These are phyloP conservation scores for Metarhizium album DNA, from an alignment of 2,329 filamentous ascomycete genomes.

Conservation along the genomic window DNA sequence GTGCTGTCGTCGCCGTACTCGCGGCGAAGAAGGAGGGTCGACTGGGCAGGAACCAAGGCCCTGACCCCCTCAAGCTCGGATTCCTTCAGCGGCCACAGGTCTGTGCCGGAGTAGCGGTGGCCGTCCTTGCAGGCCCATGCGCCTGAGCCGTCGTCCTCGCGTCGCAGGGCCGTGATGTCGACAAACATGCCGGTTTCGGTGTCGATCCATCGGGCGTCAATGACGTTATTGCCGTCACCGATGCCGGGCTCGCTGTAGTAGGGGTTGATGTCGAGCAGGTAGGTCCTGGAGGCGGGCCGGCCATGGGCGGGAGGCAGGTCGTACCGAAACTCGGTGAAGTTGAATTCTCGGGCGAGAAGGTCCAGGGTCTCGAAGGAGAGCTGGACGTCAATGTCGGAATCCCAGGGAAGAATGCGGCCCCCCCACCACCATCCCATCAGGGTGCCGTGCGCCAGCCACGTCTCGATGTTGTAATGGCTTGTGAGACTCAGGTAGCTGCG, in stretches of 20 bases:
- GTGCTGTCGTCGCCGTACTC: neutral
- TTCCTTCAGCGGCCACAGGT: slow-evolving; percentile 66
- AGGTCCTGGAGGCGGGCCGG: slow-evolving; percentile 34
- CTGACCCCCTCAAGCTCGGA: slow-evolving; percentile 65
- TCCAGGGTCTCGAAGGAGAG: slow-evolving; percentile 56
- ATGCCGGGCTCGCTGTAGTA: slow-evolving; percentile 49
- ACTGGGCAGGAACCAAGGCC: slow-evolving; percentile 48
- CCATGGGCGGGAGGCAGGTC: slow-evolving; percentile 27
- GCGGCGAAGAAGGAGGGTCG: neutral
- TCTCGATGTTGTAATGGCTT: slow-evolving; percentile 55
- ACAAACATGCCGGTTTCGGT: slow-evolving; percentile 65
- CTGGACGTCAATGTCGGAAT: slow-evolving; percentile 77
- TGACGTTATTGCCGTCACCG: slow-evolving; percentile 64
- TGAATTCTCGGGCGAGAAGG: slow-evolving; percentile 54
- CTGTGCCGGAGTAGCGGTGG: slow-evolving; percentile 58
- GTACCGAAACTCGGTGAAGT: slow-evolving; percentile 56
- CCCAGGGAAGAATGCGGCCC: slow-evolving; percentile 66
- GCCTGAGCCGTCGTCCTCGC: slow-evolving; percentile 54
- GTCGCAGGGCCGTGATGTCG: slow-evolving; percentile 68
- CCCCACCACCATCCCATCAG: slow-evolving; percentile 89
- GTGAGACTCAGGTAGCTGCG: slow-evolving; percentile 64
- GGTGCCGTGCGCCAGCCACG: slow-evolving; percentile 80
- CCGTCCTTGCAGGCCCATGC: slow-evolving; percentile 72
- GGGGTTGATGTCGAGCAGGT: slow-evolving; percentile 69
- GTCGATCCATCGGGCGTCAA: slow-evolving; percentile 79